Evolutionary conservation across 352 stramenopile species (phyloP).

Genomic region (Salisapilia sapeloensis): DNA sequence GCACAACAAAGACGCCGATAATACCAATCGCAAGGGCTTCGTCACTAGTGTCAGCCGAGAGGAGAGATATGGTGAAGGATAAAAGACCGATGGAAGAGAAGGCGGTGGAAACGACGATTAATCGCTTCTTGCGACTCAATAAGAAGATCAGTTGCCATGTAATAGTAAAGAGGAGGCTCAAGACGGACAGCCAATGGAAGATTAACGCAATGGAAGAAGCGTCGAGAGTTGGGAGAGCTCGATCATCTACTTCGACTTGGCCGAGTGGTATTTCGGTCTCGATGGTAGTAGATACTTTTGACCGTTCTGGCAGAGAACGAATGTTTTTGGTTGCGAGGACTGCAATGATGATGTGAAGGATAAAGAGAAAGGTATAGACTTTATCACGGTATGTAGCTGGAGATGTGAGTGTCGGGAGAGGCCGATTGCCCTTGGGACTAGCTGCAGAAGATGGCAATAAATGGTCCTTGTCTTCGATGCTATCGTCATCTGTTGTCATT

Average conservation of each 20-base stretch:
- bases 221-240: no score
- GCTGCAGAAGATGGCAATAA: conserved; percentile 2
- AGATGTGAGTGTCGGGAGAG: conserved; percentile 38
- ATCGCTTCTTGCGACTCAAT: conserved; percentile 57
- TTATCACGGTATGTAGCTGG: conserved; percentile 46
- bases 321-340: conserved; percentile 22
- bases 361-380: conserved; percentile 24
- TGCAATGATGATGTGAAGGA: conserved; percentile 30
- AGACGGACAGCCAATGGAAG: conserved; percentile 40
- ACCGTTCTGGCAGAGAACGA: no score
- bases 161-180: conserved; percentile 53
- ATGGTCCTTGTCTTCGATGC: neutral
- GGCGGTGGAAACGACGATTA: conserved; percentile 41
- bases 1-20: conserved; percentile 13
- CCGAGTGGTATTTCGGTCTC: no score
- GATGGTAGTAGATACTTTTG: no score
- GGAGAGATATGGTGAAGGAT: conserved; percentile 26
- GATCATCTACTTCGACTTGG: no score
- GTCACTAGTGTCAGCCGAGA: conserved; percentile 29
- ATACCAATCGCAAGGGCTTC: conserved; percentile 29
- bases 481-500: no score
- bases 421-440: conserved; percentile 16
- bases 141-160: conserved; percentile 60
- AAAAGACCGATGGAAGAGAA: conserved; percentile 42
- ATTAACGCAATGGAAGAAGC: conserved; percentile 25